Evolutionary conservation across 2,329 filamentous ascomycete species (phyloP).

Genomic region (Aspergillus sp.): DNA sequence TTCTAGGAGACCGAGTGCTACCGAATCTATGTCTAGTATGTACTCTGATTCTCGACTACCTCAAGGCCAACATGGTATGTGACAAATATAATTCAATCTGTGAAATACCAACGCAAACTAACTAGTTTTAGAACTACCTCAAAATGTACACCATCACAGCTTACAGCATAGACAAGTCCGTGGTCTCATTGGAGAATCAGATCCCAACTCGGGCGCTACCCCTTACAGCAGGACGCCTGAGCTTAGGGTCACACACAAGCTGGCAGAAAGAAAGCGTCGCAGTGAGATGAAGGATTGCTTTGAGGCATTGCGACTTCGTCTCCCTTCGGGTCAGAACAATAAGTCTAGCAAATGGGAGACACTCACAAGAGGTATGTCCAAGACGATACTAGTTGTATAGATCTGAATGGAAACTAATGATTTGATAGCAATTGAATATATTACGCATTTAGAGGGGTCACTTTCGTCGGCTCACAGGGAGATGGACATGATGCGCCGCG

Average conservation of each 20-base stretch:
- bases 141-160: conserved; percentile 48
- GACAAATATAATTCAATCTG: not conserved
- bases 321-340: conserved; percentile 49
- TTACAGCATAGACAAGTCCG: conserved; percentile 51
- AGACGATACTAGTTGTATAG: not conserved
- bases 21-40: conserved; percentile 48
- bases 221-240: conserved; percentile 53
- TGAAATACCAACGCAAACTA: not conserved
- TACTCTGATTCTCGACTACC: conserved; percentile 48
- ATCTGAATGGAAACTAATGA: conserved; percentile 14
- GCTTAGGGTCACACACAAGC: conserved; percentile 50
- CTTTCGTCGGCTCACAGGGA: conserved; percentile 40
- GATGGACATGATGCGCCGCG: conserved; percentile 34
- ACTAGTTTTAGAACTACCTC: conserved; percentile 43
- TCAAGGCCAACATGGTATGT: conserved; percentile 49
- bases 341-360: conserved; percentile 56
- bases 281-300: conserved; percentile 56
- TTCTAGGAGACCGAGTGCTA: conserved; percentile 47
- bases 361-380: conserved; percentile 42
- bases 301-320: conserved; percentile 44
- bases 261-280: conserved; percentile 52
- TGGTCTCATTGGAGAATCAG: conserved; percentile 47
- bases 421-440: conserved; percentile 48
- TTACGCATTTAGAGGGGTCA: conserved; percentile 44
- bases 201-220: conserved; percentile 41